Percentiles rank a stretch among this genome's conserved stretches.
Evolutionary conservation across 2,329 filamentous ascomycete species (phyloP).

Genomic region (Setomelanomma holmii): DNA sequence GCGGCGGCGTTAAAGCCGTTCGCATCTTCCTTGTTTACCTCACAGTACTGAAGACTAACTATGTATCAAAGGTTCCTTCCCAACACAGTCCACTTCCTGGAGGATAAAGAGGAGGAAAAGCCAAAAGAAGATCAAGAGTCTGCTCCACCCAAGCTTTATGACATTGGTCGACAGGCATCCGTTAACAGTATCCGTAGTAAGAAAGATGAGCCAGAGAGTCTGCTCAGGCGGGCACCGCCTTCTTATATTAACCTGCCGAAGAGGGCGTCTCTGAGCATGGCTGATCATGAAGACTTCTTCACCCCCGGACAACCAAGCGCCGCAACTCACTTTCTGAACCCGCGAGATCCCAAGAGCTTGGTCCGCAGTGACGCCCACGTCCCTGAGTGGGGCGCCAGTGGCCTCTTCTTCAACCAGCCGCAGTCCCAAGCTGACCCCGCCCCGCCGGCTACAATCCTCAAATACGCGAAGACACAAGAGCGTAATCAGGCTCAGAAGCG

Average conservation of each 20-base stretch:
- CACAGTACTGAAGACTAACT: not conserved
- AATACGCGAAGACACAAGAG: conserved; percentile 64
- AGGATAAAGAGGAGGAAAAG: conserved; percentile 46
- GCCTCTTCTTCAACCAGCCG: conserved; percentile 75
- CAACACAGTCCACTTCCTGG: conserved; percentile 83
- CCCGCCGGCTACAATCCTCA: conserved; percentile 77
- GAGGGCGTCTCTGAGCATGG: conserved; percentile 48
- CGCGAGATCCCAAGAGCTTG: conserved; percentile 58
- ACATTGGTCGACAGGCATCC: conserved; percentile 60
- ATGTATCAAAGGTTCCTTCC: conserved; percentile 76
- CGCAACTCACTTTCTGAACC: conserved; percentile 62
- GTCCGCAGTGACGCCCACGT: conserved; percentile 78
- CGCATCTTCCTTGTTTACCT: not conserved
- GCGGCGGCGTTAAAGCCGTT: too few relatives aligned
- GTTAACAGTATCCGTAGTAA: conserved; percentile 15
- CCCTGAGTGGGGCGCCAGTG: conserved; percentile 73
- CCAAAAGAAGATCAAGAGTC: conserved; percentile 21
- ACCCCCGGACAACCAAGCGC: conserved; percentile 49
- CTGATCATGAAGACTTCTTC: conserved; percentile 56
- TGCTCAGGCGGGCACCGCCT: conserved; percentile 46
- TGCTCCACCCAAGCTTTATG: conserved; percentile 37
- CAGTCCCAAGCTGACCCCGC: conserved; percentile 75
- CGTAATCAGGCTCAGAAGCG: conserved; percentile 34
- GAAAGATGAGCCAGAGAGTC: conserved; percentile 45
- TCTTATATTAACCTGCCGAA: conserved; percentile 42